Evolutionary conservation across 2,329 filamentous ascomycete species (phyloP).

Genomic region (Aspergillus arachidicola): DNA sequence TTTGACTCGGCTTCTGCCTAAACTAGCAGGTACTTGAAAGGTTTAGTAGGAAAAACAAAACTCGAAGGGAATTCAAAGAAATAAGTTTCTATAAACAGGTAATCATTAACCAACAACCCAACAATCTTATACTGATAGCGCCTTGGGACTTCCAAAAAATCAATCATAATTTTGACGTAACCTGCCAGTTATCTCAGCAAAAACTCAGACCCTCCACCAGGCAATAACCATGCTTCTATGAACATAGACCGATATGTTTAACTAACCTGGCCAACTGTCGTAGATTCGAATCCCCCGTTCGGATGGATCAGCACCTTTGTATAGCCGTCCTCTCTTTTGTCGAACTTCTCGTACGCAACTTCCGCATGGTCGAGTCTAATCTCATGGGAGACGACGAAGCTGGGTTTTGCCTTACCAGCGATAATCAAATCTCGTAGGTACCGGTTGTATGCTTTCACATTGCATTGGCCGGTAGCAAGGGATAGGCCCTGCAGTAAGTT

Average conservation of each 20-base stretch:
- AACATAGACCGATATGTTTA: neutral
- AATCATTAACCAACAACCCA: neutral
- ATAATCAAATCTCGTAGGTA: slow-evolving; percentile 69
- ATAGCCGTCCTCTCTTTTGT: slow-evolving; percentile 66
- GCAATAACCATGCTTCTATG: neutral
- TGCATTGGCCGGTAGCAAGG: slow-evolving; percentile 66
- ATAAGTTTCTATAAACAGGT: neutral
- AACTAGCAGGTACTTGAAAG: no score
- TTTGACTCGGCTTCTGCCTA: no score
- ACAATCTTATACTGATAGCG: neutral
- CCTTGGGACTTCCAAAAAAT: neutral
- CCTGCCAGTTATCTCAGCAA: slow-evolving; percentile 1
- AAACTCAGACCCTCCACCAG: neutral
- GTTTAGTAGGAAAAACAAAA: neutral
- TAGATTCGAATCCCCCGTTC: slow-evolving; percentile 49
- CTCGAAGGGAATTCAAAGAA: neutral
- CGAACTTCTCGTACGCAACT: slow-evolving; percentile 66
- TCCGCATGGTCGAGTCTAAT: slow-evolving; percentile 64
- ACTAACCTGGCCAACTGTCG: neutral
- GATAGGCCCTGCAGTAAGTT: slow-evolving; percentile 53
- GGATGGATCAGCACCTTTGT: slow-evolving; percentile 70
- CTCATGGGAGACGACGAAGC: slow-evolving; percentile 68
- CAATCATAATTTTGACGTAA: slow-evolving; percentile 1
- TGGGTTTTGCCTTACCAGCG: slow-evolving; percentile 64
- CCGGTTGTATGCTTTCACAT: slow-evolving; percentile 69